Conservation (phyloP, 1,284 basidiomycete species). For the Xerocomus amazonicus region DNA sequence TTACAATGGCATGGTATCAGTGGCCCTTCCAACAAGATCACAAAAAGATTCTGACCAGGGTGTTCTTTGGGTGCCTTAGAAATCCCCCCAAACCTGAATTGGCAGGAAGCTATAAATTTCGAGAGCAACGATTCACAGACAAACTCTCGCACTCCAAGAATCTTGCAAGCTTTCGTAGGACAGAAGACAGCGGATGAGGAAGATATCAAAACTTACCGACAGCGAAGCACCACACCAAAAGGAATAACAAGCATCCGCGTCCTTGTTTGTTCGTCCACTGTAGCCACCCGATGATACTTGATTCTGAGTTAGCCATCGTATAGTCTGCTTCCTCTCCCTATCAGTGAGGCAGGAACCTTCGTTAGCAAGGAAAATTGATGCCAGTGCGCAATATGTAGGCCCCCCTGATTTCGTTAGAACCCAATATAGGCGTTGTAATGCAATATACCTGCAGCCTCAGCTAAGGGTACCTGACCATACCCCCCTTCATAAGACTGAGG, state of each 20-base stretch:
- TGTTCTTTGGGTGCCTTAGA: constrained; percentile 75
- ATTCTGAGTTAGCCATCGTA: constrained; percentile 77
- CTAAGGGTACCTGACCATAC: constrained; percentile 77
- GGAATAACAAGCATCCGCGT: constrained; percentile 88
- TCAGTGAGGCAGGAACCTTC: constrained; percentile 36
- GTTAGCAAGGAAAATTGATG: constrained; percentile 62
- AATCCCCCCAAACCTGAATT: constrained; percentile 84
- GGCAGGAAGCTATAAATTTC: constrained; percentile 67
- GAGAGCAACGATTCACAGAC: constrained; percentile 57
- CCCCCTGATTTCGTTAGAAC: constrained; percentile 57
- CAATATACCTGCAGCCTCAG: constrained; percentile 78
- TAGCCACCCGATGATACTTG: constrained; percentile 74
- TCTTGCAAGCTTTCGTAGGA: constrained; percentile 39
- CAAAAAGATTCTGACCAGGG: constrained; percentile 52
- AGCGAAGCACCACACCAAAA: constrained; percentile 90
- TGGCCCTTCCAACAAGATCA: not conserved
- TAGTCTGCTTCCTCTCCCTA: constrained; percentile 48
- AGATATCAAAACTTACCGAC: constrained; percentile 43
- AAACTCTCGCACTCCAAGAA: constrained; percentile 55
- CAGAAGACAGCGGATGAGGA: not conserved
- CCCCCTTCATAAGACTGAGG: constrained; percentile 88
- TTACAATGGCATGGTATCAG: constrained; percentile 8
- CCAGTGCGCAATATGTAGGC: constrained; percentile 89
- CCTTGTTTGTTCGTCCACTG: constrained; percentile 81
- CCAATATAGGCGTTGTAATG: not conserved